These are phyloP conservation scores for Mimosa pudica DNA, from an alignment of 306 rosid species.

Conservation along the genomic window DNA sequence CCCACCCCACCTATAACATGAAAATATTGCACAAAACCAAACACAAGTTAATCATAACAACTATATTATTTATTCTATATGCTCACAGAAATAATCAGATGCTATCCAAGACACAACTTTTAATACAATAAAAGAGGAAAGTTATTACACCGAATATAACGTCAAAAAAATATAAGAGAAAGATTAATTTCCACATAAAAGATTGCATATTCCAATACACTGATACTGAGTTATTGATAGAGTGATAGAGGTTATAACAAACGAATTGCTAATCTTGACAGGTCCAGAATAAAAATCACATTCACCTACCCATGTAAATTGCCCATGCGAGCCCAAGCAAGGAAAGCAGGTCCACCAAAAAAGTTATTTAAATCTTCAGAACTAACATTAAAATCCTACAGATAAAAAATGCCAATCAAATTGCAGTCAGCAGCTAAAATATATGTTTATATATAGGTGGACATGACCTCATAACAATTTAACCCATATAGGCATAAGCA, in stretches of 20 bases:
- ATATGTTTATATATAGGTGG: background rate
- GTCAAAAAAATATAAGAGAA: background rate
- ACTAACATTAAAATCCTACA: conserved; percentile 78
- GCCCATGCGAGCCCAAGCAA: conserved; percentile 99
- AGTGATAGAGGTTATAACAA: conserved; percentile 4
- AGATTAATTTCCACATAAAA: background rate
- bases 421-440: conserved; percentile 20
- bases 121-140: conserved; percentile 10
- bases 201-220: background rate
- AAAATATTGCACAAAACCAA: conserved; percentile 36
- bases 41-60: conserved; percentile 27
- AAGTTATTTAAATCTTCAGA: conserved; percentile 66
- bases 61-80: background rate
- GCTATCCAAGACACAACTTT: background rate
- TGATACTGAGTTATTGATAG: background rate
- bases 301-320: conserved; percentile 88
- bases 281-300: conserved; percentile 18
- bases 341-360: conserved; percentile 98
- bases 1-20: conserved; percentile 86
- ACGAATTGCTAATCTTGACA: background rate
- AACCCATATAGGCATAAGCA: conserved; percentile 3
- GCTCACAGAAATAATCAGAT: background rate
- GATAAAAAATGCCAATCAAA: conserved; percentile 46
- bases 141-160: background rate
- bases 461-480: conserved; percentile 10